Evolutionary conservation across 371 early-diverging fungal genomes (phyloP).

Genomic region (Mortierella sp.): DNA sequence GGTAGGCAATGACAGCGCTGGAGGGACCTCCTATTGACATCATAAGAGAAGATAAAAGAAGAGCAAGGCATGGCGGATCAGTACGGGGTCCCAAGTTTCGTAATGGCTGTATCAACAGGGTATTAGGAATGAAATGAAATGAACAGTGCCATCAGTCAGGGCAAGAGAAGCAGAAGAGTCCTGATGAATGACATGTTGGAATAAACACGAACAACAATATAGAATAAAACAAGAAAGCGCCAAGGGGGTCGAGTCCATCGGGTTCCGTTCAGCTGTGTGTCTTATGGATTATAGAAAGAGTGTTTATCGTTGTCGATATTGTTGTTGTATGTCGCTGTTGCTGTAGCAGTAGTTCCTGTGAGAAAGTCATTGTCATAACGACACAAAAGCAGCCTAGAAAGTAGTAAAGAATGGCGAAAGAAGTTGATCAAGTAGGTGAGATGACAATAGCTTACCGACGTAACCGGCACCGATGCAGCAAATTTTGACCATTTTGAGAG

Average conservation of each 20-base stretch:
- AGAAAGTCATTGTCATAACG: not conserved
- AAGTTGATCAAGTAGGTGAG: not conserved
- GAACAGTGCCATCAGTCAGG: not conserved
- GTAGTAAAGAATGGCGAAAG: not conserved
- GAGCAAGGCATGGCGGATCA: slow-evolving; percentile 1
- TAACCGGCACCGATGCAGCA: slow-evolving; percentile 96
- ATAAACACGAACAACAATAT: not conserved
- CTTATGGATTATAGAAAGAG: not conserved
- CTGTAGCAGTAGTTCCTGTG: not conserved
- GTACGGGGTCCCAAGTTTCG: not conserved
- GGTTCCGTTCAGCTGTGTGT: not conserved
- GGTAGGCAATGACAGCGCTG: slow-evolving; percentile 66
- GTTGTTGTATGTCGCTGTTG: not conserved
- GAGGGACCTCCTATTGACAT: slow-evolving; percentile 84
- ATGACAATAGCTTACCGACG: slow-evolving; percentile 75
- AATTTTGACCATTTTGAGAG: slow-evolving; percentile 41
- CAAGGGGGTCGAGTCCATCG: not conserved
- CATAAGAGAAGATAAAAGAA: not conserved
- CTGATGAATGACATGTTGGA: not conserved
- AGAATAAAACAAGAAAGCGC: not conserved
- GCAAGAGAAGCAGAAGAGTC: not conserved
- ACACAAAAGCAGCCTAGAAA: not conserved
- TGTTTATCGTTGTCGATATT: not conserved
- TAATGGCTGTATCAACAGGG: not conserved
- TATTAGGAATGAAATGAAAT: not conserved